Evolutionary conservation across 768 basidiomycete species (phyloP), one percentile per base, ranked within the genome.

Genomic region (Daedaleopsis sinensis): DNA sequence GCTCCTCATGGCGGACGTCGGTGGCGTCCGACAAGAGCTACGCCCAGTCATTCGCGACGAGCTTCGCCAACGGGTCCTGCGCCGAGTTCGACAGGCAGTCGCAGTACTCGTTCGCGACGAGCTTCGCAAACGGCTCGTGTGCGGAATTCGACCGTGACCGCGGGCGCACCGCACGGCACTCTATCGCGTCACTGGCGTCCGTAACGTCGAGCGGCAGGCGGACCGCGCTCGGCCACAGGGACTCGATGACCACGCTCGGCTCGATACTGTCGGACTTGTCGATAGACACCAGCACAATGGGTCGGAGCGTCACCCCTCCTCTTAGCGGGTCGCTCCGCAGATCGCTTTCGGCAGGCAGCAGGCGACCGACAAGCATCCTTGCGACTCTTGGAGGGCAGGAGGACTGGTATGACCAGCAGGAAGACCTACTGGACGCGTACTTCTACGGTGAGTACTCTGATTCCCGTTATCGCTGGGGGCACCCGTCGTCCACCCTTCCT

Each of bases 341-440:
- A 21, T 70, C 68, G 24, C 48, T 66, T 12, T 72, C 69, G 0
- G 58, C 64, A 0, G 65, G 68, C 1, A 63, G 69, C 49, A 37
- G 61, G 21, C 65, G 60, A 27, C 57, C 59, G 7, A 48, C 64
- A 6, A 60, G 69, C 52, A 44, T 57, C 13, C 56, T 62, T 44
- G 59, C 63, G 13, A 63, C 62, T 5, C 52, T 59, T 16, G 58
- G 51, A n/a, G 24, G 55, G 16, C 58, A 68, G 21, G 70, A 74
- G 49, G 69, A 64, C 49, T 71, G 58, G 68, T 62, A 70, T 55
- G 73, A 69, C 36, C 66, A 65, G 43, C 72, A 59, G 52, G 77
- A 71, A 15, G 76, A 80, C 53, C 52, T 75, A 36, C 68, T 81
- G 11, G 80, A 80, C 54, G 68, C 74, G 4, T 81, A 79, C 61